Conservation (phyloP, 305 asterid genomes). For the Plantago coronopus region DNA sequence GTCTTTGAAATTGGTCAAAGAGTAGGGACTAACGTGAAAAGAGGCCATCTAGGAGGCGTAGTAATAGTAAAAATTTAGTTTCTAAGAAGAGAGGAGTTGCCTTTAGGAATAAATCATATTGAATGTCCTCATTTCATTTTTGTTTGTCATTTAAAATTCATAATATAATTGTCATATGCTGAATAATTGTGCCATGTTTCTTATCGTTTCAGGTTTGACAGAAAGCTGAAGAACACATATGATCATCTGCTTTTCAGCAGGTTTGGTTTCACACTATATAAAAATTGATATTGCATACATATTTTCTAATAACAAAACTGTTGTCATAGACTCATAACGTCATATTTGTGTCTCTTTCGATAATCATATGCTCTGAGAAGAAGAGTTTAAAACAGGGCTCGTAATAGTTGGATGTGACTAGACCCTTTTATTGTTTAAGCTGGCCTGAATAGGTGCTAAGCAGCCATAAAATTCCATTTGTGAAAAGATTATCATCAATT, state of each 20-base stretch:
- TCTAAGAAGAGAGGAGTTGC: too few species aligned
- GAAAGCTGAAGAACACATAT: conserved; percentile 83
- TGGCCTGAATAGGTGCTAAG: not conserved
- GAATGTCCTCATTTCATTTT: too few species aligned
- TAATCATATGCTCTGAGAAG: not conserved
- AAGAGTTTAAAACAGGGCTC: not conserved
- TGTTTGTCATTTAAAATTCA: too few species aligned
- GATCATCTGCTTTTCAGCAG: conserved; percentile 98
- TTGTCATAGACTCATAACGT: not conserved
- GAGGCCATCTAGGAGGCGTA: too few species aligned
- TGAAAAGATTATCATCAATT: not conserved
- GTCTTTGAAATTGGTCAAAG: too few species aligned
- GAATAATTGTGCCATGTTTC: not conserved
- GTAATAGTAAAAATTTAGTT: too few species aligned
- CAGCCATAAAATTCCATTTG: not conserved
- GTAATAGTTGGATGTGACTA: not conserved
- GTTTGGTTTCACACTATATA: conserved; percentile 28
- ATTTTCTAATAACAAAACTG: not conserved
- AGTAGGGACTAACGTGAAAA: too few species aligned
- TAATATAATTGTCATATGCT: too few species aligned
- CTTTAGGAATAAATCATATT: too few species aligned
- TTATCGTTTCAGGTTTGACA: conserved; percentile 77
- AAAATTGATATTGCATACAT: not conserved
- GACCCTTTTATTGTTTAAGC: too few species aligned
- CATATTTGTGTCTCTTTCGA: too few species aligned